These are phyloP conservation scores for Eragrostis curvula DNA, from an alignment of 176 grass and related monocot species.

Conservation along the genomic window DNA sequence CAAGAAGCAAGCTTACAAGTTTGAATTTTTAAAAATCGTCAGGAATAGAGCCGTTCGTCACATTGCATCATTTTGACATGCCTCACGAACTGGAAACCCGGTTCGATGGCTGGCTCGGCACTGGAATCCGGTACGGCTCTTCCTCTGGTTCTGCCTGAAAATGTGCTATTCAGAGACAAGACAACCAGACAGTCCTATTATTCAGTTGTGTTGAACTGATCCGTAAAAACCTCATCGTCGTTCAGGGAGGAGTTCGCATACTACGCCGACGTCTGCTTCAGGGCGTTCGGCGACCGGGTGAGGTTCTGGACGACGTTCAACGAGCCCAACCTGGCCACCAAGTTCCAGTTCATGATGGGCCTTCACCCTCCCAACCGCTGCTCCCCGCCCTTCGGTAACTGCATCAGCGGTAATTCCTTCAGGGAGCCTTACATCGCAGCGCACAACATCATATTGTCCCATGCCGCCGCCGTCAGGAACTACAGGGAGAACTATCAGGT, in stretches of 20 bases:
- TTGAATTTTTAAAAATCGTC: neutral
- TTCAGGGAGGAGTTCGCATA: slow-evolving; percentile 61
- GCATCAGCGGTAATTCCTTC: slow-evolving; percentile 47
- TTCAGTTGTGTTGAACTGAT: neutral
- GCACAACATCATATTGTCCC: slow-evolving; percentile 70
- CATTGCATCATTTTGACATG: slow-evolving; percentile 65
- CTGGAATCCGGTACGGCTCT: slow-evolving; percentile 44
- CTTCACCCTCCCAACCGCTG: slow-evolving; percentile 45
- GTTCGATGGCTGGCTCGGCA: slow-evolving; percentile 53
- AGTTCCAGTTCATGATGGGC: slow-evolving; percentile 42
- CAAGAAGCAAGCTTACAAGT: neutral
- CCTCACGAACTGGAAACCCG: slow-evolving; percentile 60
- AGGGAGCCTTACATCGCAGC: slow-evolving; percentile 54
- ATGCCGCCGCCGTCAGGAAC: slow-evolving; percentile 53
- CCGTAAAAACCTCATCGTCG: neutral
- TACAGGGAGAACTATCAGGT: slow-evolving; percentile 74
- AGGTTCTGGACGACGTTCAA: slow-evolving; percentile 77
- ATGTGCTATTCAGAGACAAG: no score
- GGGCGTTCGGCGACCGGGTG: slow-evolving; percentile 71
- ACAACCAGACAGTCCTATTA: no score
- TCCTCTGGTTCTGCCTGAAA: neutral
- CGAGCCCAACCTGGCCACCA: slow-evolving; percentile 65
- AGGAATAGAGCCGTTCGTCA: slow-evolving; percentile 84
- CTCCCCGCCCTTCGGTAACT: slow-evolving; percentile 56
- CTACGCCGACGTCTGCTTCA: slow-evolving; percentile 75